These are phyloP conservation scores for Phytopythium montanum DNA, from an alignment of 352 stramenopile species.

Conservation along the genomic window DNA sequence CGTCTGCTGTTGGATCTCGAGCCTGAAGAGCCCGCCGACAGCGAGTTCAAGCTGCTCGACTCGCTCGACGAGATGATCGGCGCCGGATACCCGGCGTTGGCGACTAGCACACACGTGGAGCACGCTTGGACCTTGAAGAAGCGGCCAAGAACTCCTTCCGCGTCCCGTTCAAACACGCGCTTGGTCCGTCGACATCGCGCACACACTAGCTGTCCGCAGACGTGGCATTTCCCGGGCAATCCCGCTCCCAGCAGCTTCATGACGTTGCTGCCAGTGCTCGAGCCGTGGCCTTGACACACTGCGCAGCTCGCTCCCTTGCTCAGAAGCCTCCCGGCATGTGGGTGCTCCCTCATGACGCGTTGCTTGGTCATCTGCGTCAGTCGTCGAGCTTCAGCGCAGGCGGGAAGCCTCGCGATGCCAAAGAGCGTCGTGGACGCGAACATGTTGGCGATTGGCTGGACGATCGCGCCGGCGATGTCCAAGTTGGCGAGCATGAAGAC, in stretches of 20 bases:
- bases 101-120: constrained; percentile 31
- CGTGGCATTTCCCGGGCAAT: constrained; percentile 24
- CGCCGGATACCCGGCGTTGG: constrained; percentile 23
- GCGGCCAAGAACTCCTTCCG: constrained; percentile 33
- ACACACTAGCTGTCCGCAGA: constrained; percentile 47
- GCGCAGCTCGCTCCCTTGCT: constrained; percentile 7
- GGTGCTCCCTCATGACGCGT: constrained; percentile 18
- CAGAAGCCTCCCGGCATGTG: constrained; percentile 13
- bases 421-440: constrained; percentile 42
- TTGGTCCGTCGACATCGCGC: constrained; percentile 39
- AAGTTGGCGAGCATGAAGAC: constrained; percentile 63
- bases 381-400: constrained; percentile 48
- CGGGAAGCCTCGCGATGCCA: constrained; percentile 36
- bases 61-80: not conserved
- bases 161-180: constrained; percentile 41
- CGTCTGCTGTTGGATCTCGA: not conserved
- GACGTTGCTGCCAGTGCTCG: constrained; percentile 12
- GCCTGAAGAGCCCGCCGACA: not conserved
- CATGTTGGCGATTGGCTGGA: constrained; percentile 34
- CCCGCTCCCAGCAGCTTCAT: constrained; percentile 32
- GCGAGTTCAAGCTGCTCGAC: not conserved
- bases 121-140: constrained; percentile 43
- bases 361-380: constrained; percentile 45
- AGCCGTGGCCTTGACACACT: constrained; percentile 25
- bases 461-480: constrained; percentile 37